A percentile compares a stretch with the other conserved stretches of the same genome.
Conservation (phyloP, 2,329 filamentous ascomycete genomes). For the Biscogniauxia sp. region DNA sequence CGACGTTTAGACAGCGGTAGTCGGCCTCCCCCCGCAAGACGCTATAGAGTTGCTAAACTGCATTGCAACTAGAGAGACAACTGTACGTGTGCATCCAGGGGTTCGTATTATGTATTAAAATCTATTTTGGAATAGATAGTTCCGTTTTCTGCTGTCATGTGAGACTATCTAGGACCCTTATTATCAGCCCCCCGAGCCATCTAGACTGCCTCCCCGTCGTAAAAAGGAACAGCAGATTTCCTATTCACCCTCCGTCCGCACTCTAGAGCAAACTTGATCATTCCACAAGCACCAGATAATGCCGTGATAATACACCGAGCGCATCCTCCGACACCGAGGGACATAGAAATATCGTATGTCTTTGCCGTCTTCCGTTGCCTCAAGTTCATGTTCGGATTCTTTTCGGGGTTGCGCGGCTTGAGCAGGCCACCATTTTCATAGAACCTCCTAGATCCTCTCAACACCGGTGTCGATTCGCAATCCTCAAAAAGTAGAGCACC, state of each 20-base stretch:
- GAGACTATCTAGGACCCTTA: not conserved
- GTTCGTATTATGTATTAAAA: not conserved
- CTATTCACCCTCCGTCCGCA: not conserved
- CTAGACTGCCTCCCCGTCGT: not conserved
- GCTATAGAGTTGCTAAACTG: not conserved
- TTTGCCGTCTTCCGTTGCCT: not conserved
- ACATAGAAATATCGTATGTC: not conserved
- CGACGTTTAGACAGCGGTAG: not conserved
- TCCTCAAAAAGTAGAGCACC: too few relatives aligned
- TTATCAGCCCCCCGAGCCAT: not conserved
- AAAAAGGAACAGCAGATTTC: not conserved
- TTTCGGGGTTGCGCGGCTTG: not conserved
- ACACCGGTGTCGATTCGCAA: too few relatives aligned
- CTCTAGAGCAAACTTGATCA: not conserved
- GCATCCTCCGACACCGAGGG: not conserved
- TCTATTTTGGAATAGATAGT: not conserved
- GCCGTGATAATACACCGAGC: not conserved
- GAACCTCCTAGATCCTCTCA: too few relatives aligned
- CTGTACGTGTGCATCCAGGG: not conserved
- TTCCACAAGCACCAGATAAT: not conserved
- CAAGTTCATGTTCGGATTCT: not conserved
- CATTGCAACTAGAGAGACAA: not conserved
- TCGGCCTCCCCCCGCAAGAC: not conserved
- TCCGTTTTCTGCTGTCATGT: not conserved
- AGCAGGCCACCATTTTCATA: not conserved